Base-by-base conservation (phyloP, 106 monocot species). In the Dendrobium catenatum region DNA sequence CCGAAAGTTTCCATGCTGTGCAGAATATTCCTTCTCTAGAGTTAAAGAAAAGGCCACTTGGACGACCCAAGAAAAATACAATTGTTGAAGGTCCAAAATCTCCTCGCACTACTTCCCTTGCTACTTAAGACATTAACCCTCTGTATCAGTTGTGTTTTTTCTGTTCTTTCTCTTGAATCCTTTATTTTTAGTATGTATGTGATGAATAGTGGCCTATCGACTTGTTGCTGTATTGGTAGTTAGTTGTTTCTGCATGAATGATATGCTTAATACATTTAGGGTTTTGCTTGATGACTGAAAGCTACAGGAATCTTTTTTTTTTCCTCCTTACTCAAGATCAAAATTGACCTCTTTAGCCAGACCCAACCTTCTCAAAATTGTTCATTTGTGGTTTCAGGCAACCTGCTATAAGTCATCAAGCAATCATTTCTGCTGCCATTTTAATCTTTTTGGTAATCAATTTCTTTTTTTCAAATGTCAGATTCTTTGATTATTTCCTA, bases 41-140 rank as follows among this genome's bases (percentile, higher is more conserved):
- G 67, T 68, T 73, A 10, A 73, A 68, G 68, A 68, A 73, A 73
- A 73, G 40, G 41, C 41, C 73, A 73, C 40, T 73, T 18, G 40
- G 73, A 0, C 73, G 73, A 37, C 73, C 42, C 16, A 73, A 24
- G 41, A 73, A 73, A 73, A 73, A 37, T 19, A 9, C 24, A 7
- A 9, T 68, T 26, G 27, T 29, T 68, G 67, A 68, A 68, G 67
- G 67, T 17, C 41, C 41, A 17, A 17, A 11, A 24, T 8, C 33
- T 19, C 73, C 73, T 73, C 73, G 15, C 15, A 10, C 73, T 73
- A 42, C 22, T 27, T 6, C 27, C 67, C 26, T 19, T 26, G 67
- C 67, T 27, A 68, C 19, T 68, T 68, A 68, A 68, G 67, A 6
- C 67, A 27, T 8, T 27, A 27, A 68, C 22, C 26, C 26, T 1